Conservation (phyloP, 805 yeast species). For the Pichia californica region DNA sequence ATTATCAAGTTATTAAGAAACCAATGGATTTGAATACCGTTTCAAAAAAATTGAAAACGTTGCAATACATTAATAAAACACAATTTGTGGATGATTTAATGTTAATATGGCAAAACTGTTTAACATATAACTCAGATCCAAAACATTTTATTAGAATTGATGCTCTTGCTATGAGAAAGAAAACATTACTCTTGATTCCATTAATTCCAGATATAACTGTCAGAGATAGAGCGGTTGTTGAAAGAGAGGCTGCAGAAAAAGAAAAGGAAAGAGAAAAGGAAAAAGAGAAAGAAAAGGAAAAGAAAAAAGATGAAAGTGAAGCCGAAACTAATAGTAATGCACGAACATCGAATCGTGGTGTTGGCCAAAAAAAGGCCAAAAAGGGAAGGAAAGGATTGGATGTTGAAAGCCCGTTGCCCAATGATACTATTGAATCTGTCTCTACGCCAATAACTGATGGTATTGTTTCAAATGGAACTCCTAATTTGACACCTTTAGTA, state of each 20-base stretch:
- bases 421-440: not conserved
- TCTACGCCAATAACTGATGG: not conserved
- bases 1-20: slow-evolving; percentile 77
- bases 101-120: slow-evolving; percentile 93
- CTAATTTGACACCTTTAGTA: not conserved
- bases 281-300: slow-evolving; percentile 22
- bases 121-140: slow-evolving; percentile 91
- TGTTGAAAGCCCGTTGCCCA: not conserved
- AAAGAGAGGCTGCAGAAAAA: slow-evolving; percentile 48
- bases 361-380: slow-evolving; percentile 28
- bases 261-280: slow-evolving; percentile 32
- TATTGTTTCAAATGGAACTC: not conserved
- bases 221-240: slow-evolving; percentile 66
- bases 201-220: slow-evolving; percentile 85
- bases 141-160: slow-evolving; percentile 84
- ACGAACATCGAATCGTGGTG: slow-evolving; percentile 29
- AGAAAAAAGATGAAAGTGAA: no score
- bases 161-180: slow-evolving; percentile 94
- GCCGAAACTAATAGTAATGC: slow-evolving; percentile 26
- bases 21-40: slow-evolving; percentile 98
- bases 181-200: slow-evolving; percentile 67
- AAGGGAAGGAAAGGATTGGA: slow-evolving; percentile 34
- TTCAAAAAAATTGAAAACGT: slow-evolving; percentile 75
- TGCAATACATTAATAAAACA: slow-evolving; percentile 76
- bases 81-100: slow-evolving; percentile 93